These are phyloP conservation scores for Fusarium sp. DNA, from an alignment of 2,329 filamentous ascomycete species.

Conservation along the genomic window DNA sequence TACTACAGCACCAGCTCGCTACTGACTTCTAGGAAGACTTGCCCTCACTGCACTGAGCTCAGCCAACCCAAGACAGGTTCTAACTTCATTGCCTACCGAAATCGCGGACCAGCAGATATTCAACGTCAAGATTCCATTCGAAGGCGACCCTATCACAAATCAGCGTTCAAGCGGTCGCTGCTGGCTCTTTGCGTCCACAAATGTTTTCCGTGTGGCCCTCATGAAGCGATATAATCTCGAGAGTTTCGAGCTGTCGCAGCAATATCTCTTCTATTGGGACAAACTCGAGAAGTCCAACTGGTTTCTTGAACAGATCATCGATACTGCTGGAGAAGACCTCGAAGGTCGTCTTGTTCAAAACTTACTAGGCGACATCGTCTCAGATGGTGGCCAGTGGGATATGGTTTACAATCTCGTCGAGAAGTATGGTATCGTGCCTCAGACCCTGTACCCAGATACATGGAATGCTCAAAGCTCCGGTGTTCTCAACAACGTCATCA, in stretches of 20 bases:
- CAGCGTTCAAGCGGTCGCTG: slow-evolving; percentile 85
- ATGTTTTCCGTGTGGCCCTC: slow-evolving; percentile 88
- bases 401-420: slow-evolving; percentile 88
- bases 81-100: slow-evolving; percentile 71
- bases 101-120: slow-evolving; percentile 82
- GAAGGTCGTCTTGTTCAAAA: slow-evolving; percentile 79
- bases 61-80: slow-evolving; percentile 72
- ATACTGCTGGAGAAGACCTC: slow-evolving; percentile 76
- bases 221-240: slow-evolving; percentile 85
- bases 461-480: slow-evolving; percentile 80
- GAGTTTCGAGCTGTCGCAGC: slow-evolving; percentile 86
- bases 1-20: neutral
- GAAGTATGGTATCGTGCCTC: slow-evolving; percentile 91
- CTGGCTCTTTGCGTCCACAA: slow-evolving; percentile 94
- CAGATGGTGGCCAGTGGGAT: slow-evolving; percentile 90
- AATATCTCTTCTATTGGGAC: slow-evolving; percentile 93
- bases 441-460: slow-evolving; percentile 82
- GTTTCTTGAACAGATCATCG: slow-evolving; percentile 86
- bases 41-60: slow-evolving; percentile 79
- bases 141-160: slow-evolving; percentile 86
- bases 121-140: slow-evolving; percentile 84
- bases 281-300: slow-evolving; percentile 93
- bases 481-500: slow-evolving; percentile 78
- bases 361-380: slow-evolving; percentile 74
- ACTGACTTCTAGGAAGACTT: slow-evolving; percentile 62